A percentile compares a stretch with the other conserved stretches of the same genome.
Evolutionary conservation across 257 asterid species (phyloP).

Genomic region (Marsdenia floribunda): DNA sequence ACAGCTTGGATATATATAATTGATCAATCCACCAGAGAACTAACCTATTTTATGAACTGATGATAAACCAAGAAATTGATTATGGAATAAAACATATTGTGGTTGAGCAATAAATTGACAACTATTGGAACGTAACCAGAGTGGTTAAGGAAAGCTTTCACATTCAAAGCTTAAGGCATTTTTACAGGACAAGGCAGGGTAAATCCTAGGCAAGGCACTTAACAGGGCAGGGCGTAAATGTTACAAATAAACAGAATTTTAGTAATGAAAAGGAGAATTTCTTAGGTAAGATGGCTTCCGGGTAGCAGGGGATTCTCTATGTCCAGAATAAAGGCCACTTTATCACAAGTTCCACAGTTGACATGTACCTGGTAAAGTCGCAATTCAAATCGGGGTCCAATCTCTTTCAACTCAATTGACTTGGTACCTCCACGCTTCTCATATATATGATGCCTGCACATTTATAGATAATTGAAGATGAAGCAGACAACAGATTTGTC

Average conservation of each 20-base stretch:
- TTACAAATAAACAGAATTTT: neutral
- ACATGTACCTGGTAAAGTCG: constrained; percentile 68
- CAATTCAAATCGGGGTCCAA: constrained; percentile 95
- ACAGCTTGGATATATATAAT: neutral
- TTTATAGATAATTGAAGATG: neutral
- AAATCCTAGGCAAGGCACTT: neutral
- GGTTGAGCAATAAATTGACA: neutral
- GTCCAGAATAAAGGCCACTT: neutral
- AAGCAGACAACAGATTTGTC: neutral
- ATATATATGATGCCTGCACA: constrained; percentile 79
- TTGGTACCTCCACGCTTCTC: constrained; percentile 88
- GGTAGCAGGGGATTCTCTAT: neutral
- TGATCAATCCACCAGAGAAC: neutral
- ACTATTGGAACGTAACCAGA: neutral
- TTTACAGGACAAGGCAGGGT: neutral
- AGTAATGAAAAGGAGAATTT: neutral
- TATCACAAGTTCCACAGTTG: neutral
- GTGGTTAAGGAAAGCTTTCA: neutral
- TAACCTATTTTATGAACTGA: neutral
- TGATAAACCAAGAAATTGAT: neutral
- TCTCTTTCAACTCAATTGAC: constrained; percentile 79
- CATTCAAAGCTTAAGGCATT: neutral
- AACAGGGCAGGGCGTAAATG: neutral
- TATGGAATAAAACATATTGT: neutral
- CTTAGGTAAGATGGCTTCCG: neutral